A percentile compares a stretch with the other conserved stretches of the same genome.
Evolutionary conservation across 345 rosid genomes (phyloP).

Genomic region (Conringia planisiliqua): DNA sequence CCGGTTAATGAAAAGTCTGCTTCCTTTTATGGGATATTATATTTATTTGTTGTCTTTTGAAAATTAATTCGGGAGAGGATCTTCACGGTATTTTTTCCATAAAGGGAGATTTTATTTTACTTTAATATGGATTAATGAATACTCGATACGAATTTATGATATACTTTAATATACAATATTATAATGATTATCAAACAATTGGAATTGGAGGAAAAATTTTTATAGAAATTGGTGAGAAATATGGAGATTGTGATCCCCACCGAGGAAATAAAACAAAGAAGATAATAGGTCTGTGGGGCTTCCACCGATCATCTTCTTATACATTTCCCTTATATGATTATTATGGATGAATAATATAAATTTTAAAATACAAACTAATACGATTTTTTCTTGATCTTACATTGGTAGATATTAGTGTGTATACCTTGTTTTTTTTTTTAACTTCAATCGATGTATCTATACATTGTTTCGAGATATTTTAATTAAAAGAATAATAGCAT

Average conservation of each 20-base stretch:
- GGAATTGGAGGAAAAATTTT: neutral
- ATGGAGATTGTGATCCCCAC: conserved; percentile 18
- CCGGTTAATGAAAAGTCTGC: conserved; percentile 25
- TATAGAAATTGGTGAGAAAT: neutral
- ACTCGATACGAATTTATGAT: conserved; percentile 24
- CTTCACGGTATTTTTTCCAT: conserved; percentile 24
- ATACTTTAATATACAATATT: neutral
- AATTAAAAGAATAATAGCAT: neutral
- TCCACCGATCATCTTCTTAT: conserved; percentile 5
- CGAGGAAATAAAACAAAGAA: neutral
- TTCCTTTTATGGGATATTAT: conserved; percentile 4
- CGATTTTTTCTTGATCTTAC: too few species aligned
- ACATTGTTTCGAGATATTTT: too few species aligned
- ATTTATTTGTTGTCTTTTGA: conserved; percentile 26
- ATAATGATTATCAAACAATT: conserved; percentile 15
- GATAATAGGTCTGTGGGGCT: conserved; percentile 27
- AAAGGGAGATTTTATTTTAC: conserved; percentile 16
- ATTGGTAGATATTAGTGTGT: too few species aligned
- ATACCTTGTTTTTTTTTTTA: too few species aligned
- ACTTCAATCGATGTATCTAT: too few species aligned
- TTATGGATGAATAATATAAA: too few species aligned
- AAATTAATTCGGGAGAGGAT: conserved; percentile 22
- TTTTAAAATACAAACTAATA: too few species aligned
- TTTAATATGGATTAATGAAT: conserved; percentile 12
- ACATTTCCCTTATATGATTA: neutral